Conservation (phyloP, 129 eudicot species). For the Cynara cardunculus region DNA sequence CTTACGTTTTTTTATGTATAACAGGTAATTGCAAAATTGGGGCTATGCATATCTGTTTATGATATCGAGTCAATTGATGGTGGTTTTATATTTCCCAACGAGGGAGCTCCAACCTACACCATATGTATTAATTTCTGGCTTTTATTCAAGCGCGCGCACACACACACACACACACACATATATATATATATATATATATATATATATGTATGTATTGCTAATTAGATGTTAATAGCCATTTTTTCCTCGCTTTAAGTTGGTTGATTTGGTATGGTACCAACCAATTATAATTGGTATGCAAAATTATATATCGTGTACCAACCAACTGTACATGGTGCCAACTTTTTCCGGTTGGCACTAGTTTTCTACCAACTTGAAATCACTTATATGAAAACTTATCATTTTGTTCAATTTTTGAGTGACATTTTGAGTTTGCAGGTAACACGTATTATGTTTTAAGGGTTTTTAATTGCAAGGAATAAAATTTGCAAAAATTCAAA, state of each 20-base stretch:
- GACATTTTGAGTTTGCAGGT: background rate
- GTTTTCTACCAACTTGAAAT: background rate
- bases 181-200: too few species aligned
- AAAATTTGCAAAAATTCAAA: background rate
- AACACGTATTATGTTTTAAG: too few species aligned
- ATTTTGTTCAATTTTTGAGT: background rate
- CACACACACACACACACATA: too few species aligned
- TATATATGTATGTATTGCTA: background rate
- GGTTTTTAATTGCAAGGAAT: background rate
- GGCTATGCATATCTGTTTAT: slow-evolving; percentile 71
- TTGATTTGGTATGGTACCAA: background rate
- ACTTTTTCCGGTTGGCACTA: background rate
- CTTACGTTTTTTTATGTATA: background rate
- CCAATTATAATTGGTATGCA: background rate
- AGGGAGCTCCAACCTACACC: slow-evolving; percentile 85
- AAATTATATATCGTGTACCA: background rate
- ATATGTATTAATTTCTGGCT: slow-evolving; percentile 29
- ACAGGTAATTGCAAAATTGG: slow-evolving; percentile 69
- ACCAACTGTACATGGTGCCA: background rate
- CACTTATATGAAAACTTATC: background rate
- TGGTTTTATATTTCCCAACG: slow-evolving; percentile 68
- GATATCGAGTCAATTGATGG: slow-evolving; percentile 70
- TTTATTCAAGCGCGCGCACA: background rate
- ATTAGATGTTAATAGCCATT: background rate
- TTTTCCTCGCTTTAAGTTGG: background rate